These are phyloP conservation scores for Claviceps paspali DNA, from an alignment of 2,329 filamentous ascomycete genomes.

Conservation along the genomic window DNA sequence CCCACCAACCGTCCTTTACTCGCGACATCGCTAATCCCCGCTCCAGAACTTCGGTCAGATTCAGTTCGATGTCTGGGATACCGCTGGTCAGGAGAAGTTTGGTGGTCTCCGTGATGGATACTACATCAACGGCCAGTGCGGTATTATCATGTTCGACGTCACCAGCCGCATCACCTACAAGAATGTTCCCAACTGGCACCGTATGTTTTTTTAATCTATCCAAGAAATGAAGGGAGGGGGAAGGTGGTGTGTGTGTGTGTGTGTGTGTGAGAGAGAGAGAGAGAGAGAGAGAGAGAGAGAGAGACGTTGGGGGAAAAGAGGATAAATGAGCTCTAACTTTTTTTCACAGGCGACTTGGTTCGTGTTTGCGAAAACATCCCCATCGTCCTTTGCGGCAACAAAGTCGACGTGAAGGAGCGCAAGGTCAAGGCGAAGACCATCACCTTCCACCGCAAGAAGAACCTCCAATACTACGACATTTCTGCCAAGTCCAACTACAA, in stretches of 20 bases:
- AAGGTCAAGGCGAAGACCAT: conserved; percentile 99
- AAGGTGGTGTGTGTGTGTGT: too few relatives aligned
- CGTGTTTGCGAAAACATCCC: conserved; percentile 99
- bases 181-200: conserved; percentile 99
- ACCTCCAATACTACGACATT: conserved; percentile 99
- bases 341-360: conserved; percentile 69
- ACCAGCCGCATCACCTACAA: conserved; percentile 99
- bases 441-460: conserved; percentile 99
- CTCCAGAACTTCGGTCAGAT: conserved; percentile 77
- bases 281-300: neutral
- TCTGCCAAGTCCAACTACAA: conserved; percentile 99
- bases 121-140: conserved; percentile 99
- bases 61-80: conserved; percentile 99
- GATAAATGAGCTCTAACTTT: conserved; percentile 7
- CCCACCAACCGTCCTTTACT: neutral
- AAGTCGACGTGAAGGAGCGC: conserved; percentile 99
- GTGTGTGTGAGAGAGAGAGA: neutral
- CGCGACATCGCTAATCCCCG: conserved; percentile 7
- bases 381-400: conserved; percentile 97
- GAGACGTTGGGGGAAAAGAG: neutral
- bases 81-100: conserved; percentile 98
- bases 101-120: conserved; percentile 98
- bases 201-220: conserved; percentile 41
- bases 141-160: conserved; percentile 99
- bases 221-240: neutral